phyloP scores from a whole-genome alignment of 805 yeast genomes.

The Saccharomycopsis sp. region DNA sequence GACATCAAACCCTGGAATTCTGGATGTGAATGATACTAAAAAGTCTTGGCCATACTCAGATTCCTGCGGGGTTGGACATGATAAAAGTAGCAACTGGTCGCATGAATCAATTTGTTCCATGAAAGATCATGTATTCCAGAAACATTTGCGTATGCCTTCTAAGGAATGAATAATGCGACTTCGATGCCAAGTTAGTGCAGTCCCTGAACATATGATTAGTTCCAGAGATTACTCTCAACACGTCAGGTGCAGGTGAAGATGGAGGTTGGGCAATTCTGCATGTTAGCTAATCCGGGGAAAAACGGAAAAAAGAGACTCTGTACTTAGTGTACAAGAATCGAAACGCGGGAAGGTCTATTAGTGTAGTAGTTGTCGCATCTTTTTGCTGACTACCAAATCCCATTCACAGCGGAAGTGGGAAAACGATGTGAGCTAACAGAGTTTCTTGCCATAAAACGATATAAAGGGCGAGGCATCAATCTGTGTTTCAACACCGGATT shows the following conservation, averaged over 20 bases:
- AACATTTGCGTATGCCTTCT: background rate
- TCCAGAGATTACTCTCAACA: no score
- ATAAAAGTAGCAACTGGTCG: background rate
- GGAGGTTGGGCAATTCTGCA: background rate
- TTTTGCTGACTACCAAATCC: background rate
- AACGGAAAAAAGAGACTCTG: background rate
- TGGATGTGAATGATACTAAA: no score
- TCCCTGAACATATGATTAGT: no score
- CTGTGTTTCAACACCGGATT: background rate
- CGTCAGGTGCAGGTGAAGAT: no score
- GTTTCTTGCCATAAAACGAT: background rate
- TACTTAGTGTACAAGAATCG: background rate
- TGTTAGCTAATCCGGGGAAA: background rate
- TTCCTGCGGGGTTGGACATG: no score
- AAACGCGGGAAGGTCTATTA: background rate
- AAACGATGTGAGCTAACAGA: background rate
- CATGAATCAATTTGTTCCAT: background rate
- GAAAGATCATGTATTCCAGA: background rate
- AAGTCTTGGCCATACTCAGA: no score
- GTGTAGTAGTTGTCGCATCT: background rate
- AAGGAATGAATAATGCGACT: background rate
- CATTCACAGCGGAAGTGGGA: background rate
- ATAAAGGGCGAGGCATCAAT: background rate
- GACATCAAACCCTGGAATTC: no score
- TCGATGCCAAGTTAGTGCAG: background rate